A percentile compares a stretch with the other conserved stretches of the same genome.
phyloP scores from a whole-genome alignment of 2,329 filamentous ascomycete genomes.

The Metarhizium anisopliae region DNA sequence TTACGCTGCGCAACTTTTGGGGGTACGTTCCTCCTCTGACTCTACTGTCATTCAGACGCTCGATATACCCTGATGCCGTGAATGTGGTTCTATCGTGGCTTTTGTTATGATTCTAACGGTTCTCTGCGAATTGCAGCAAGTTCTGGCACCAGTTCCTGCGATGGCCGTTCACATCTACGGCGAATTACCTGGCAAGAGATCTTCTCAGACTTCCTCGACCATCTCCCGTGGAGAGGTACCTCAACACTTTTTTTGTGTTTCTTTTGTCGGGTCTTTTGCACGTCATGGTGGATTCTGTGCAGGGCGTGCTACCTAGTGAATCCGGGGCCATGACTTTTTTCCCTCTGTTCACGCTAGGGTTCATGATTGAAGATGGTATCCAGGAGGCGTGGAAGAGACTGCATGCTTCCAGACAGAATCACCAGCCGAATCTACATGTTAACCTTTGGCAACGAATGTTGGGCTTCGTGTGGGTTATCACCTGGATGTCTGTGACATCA shows the following conservation, averaged over 20 bases:
- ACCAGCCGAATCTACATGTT: too few relatives aligned
- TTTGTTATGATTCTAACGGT: too few relatives aligned
- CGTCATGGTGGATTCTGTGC: background rate
- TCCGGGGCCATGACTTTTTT: background rate
- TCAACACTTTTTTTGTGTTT: background rate
- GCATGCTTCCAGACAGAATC: too few relatives aligned
- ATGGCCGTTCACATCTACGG: background rate
- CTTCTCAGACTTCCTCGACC: background rate
- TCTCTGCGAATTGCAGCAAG: background rate
- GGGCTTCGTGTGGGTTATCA: slow-evolving; percentile 1
- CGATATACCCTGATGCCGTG: too few relatives aligned
- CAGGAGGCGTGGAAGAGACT: background rate
- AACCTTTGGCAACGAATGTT: background rate
- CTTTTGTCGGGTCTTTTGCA: background rate
- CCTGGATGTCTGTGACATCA: slow-evolving; percentile 1
- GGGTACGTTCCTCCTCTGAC: background rate
- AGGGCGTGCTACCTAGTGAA: background rate
- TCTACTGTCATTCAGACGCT: background rate
- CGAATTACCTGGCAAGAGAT: background rate
- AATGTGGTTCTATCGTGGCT: too few relatives aligned
- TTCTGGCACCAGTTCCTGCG: background rate
- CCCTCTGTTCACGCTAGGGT: background rate
- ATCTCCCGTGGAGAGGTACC: background rate
- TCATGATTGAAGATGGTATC: background rate
- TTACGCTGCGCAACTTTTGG: background rate